Evolutionary conservation across 768 basidiomycete species (phyloP).

Genomic region (Psilocybe sp.): DNA sequence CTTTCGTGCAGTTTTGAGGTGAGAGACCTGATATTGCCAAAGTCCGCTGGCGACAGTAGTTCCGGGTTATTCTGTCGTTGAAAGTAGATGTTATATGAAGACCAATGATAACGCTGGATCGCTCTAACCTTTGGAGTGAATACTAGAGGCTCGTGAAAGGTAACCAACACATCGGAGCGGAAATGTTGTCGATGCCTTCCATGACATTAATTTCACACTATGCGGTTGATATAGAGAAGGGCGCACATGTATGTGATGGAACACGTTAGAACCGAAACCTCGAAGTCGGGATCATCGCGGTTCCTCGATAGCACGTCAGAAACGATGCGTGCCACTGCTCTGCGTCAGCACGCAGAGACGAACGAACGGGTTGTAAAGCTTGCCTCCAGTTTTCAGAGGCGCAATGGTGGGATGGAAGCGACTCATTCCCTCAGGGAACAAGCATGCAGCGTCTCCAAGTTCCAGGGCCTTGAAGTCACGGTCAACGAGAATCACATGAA

Average conservation of each 20-base stretch:
- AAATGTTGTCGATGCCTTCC: slow-evolving; percentile 81
- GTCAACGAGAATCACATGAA: slow-evolving; percentile 1
- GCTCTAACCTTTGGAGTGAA: slow-evolving; percentile 58
- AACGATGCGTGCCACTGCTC: slow-evolving; percentile 72
- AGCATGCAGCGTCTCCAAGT: slow-evolving; percentile 71
- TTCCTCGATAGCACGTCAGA: slow-evolving; percentile 76
- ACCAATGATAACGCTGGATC: too few relatives aligned
- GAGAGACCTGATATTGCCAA: slow-evolving; percentile 50
- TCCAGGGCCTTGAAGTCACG: slow-evolving; percentile 58
- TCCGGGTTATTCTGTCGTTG: slow-evolving; percentile 61
- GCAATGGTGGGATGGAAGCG: slow-evolving; percentile 86
- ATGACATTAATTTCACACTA: slow-evolving; percentile 7
- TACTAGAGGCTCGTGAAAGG: slow-evolving; percentile 68
- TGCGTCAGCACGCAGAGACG: neutral
- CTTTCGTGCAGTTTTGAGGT: slow-evolving; percentile 64
- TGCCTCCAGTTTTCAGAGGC: slow-evolving; percentile 84
- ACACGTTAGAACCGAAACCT: slow-evolving; percentile 71
- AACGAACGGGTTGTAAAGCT: slow-evolving; percentile 13
- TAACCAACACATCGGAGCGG: slow-evolving; percentile 83
- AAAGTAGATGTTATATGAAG: neutral
- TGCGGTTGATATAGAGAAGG: neutral
- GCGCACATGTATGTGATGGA: slow-evolving; percentile 80
- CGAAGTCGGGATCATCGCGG: slow-evolving; percentile 63
- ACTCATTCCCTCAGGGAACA: slow-evolving; percentile 88
- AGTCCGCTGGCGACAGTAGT: slow-evolving; percentile 65